Evolutionary conservation across 2,329 filamentous ascomycete species (phyloP).

Genomic region (Neonectria magnoliae): DNA sequence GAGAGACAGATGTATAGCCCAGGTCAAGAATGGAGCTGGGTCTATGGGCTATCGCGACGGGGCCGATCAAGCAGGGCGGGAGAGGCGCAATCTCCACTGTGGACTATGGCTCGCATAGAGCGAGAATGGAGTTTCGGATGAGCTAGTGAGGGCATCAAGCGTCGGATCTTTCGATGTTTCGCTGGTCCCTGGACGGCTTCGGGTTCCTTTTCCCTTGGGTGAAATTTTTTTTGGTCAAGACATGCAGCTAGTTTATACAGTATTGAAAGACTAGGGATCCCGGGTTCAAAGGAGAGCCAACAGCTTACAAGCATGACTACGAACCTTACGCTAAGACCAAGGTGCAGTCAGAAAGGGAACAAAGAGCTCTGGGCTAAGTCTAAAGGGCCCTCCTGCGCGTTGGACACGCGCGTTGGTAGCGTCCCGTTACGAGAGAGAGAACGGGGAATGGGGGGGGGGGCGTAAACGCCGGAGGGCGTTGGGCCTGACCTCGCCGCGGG

Average conservation of each 20-base stretch:
- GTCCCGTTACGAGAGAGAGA: not conserved
- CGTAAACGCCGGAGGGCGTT: not conserved
- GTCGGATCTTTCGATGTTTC: conserved; percentile 37
- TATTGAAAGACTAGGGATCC: not conserved
- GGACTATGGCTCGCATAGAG: conserved; percentile 39
- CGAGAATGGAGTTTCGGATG: conserved; percentile 28
- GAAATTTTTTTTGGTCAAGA: conserved; percentile 21
- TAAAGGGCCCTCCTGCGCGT: not conserved
- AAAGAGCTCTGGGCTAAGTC: conserved; percentile 28
- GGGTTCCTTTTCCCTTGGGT: conserved; percentile 2
- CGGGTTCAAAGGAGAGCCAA: not conserved
- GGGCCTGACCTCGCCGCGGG: too few species aligned
- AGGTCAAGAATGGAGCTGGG: conserved; percentile 48
- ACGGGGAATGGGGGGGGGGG: too few species aligned
- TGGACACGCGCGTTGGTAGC: conserved; percentile 25
- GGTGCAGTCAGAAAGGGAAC: conserved; percentile 21
- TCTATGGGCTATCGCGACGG: conserved; percentile 41
- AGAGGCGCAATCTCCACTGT: conserved; percentile 42
- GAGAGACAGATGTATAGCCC: conserved; percentile 48
- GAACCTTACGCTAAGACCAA: conserved; percentile 14
- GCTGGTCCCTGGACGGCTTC: conserved; percentile 32
- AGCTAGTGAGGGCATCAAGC: conserved; percentile 33
- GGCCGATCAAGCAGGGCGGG: conserved; percentile 39
- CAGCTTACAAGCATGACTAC: conserved; percentile 13
- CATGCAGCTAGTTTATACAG: conserved; percentile 31